Conservation (phyloP, 2,329 filamentous ascomycete genomes). For the Ascomycota sp. region DNA sequence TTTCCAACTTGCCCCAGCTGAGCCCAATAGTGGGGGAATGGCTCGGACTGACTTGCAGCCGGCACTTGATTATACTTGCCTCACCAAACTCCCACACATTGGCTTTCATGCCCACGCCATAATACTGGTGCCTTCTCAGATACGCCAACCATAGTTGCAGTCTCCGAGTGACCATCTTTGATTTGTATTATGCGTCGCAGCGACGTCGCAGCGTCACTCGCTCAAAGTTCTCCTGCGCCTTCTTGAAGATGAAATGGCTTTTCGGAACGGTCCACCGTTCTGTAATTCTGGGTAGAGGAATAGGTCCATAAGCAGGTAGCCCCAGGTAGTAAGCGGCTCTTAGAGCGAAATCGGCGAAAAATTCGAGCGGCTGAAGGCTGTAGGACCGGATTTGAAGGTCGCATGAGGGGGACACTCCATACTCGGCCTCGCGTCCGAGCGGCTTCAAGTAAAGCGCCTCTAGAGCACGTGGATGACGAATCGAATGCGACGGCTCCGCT, state of each 20-base stretch:
- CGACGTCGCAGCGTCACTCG: conserved; percentile 64
- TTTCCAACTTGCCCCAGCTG: too few relatives aligned
- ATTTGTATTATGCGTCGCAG: conserved; percentile 93
- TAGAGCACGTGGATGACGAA: conserved; percentile 58
- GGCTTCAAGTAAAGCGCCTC: conserved; percentile 76
- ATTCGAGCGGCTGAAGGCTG: conserved; percentile 73
- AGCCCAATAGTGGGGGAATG: too few relatives aligned
- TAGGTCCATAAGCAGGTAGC: conserved; percentile 66
- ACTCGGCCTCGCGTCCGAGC: conserved; percentile 50
- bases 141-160: conserved; percentile 87
- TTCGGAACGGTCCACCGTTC: conserved; percentile 90
- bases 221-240: conserved; percentile 95
- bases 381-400: conserved; percentile 88
- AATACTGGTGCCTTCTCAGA: conserved; percentile 75
- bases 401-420: conserved; percentile 68
- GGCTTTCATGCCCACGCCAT: conserved; percentile 97
- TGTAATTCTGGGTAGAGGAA: conserved; percentile 66
- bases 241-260: conserved; percentile 87
- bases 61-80: too few relatives aligned
- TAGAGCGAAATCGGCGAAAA: conserved; percentile 86
- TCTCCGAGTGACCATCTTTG: conserved; percentile 73
- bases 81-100: conserved; percentile 81
- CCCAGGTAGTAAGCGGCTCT: conserved; percentile 87
- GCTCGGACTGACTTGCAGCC: too few relatives aligned
- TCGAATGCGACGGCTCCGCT: too few relatives aligned